These are phyloP conservation scores for Suillus bovinus DNA, from an alignment of 768 basidiomycete genomes.

Conservation along the genomic window DNA sequence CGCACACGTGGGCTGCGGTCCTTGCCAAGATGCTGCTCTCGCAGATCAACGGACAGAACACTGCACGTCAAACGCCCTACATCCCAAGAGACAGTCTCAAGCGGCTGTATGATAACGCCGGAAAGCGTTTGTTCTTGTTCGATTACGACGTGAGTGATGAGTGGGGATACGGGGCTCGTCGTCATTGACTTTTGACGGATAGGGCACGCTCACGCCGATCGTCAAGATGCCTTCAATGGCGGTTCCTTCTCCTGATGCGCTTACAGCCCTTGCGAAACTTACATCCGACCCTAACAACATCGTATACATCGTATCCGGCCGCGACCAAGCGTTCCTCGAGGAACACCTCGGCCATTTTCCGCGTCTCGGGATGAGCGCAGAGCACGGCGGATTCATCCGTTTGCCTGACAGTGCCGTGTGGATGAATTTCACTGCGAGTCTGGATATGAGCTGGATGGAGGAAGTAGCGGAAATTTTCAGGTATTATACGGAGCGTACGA, in stretches of 20 bases:
- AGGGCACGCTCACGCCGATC: slow-evolving; percentile 97
- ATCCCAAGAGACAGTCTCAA: slow-evolving; percentile 65
- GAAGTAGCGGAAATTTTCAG: slow-evolving; percentile 95
- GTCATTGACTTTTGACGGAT: slow-evolving; percentile 2
- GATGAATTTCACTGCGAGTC: slow-evolving; percentile 57
- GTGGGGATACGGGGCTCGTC: not conserved
- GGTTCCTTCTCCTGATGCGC: slow-evolving; percentile 70
- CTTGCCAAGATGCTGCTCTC: slow-evolving; percentile 86
- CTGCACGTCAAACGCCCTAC: slow-evolving; percentile 82
- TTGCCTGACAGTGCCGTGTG: slow-evolving; percentile 67
- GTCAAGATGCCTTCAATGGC: slow-evolving; percentile 93
- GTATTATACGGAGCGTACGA: slow-evolving; percentile 96
- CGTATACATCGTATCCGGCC: slow-evolving; percentile 97
- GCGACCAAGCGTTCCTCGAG: slow-evolving; percentile 90
- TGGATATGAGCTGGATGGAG: slow-evolving; percentile 87
- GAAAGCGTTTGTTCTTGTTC: slow-evolving; percentile 88
- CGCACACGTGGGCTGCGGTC: slow-evolving; percentile 92
- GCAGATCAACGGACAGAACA: slow-evolving; percentile 75
- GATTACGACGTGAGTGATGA: slow-evolving; percentile 83
- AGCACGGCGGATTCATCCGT: slow-evolving; percentile 92
- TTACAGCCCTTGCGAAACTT: slow-evolving; percentile 72
- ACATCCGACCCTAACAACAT: slow-evolving; percentile 82
- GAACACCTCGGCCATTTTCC: slow-evolving; percentile 85
- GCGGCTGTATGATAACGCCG: slow-evolving; percentile 61
- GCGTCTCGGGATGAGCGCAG: slow-evolving; percentile 88